Evolutionary conservation across 139 green algal genomes (phyloP), one percentile per base, ranked within the genome.

Genomic region (Helicosporidium sp.): DNA sequence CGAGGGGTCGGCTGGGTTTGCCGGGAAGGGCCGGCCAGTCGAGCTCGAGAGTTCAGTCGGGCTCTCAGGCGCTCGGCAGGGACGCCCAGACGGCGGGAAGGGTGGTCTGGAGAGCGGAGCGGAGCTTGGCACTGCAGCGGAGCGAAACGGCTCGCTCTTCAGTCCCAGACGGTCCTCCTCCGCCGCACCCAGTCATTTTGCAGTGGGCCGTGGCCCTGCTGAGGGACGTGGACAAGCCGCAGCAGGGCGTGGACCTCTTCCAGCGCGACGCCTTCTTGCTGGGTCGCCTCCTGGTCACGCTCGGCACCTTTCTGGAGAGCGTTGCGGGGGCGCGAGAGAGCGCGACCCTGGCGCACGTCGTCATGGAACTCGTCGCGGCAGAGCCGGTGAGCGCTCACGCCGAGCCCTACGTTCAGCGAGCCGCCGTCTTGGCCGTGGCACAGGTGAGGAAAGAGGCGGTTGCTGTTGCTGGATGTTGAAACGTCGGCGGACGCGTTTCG

Each of bases 171-270:
- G n/a, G n/a, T n/a, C n/a, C n/a, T n/a, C n/a, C n/a, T n/a, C n/a
- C 51, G 34, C 77, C 78, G 36, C 50, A 51, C 2, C 52, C 51
- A 10, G 60, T 84, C 15, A 74, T 69, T 7, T 49, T 80, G 31
- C 58, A 71, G 20, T 88, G 78, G 78, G 56, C 72, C 0, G 49
- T 65, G 1, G 61, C 51, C 7, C 58, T 88, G 46, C 67, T 88
- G 20, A 25, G 39, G 7, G 52, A 60, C 6, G 55, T 36, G 19
- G 57, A 69, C 46, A 31, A 47, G 40, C 47, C 54, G 31, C 46
- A 45, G 26, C 81, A 91, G n/a, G 81, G 80, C 16, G 62, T 88
- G 22, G 78, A 93, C 63, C 54, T 87, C 45, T 70, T 91, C 41
- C 66, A 65, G 3, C 58, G 68, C 4, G 80, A 87, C 43, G 39